These are phyloP conservation scores for Saturnispora mendoncae DNA, from an alignment of 805 yeast species.

Conservation along the genomic window DNA sequence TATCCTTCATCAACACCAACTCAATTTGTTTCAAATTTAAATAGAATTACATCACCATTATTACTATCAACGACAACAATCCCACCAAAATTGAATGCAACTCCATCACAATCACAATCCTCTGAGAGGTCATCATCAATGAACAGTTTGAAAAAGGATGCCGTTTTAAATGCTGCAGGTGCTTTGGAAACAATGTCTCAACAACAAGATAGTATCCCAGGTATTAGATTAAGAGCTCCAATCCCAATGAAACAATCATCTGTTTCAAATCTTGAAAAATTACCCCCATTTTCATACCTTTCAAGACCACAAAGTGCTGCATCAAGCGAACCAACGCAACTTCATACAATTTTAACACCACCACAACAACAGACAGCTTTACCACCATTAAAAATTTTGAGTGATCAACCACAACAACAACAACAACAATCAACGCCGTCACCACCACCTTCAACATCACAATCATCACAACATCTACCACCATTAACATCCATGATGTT, in stretches of 20 bases:
- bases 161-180: constrained; percentile 32
- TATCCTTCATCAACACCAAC: constrained; percentile 65
- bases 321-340: constrained; percentile 12
- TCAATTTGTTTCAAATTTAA: constrained; percentile 57
- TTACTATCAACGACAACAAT: constrained; percentile 42
- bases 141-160: constrained; percentile 25
- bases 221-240: constrained; percentile 26
- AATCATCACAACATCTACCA: constrained; percentile 8
- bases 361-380: constrained; percentile 7
- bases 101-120: constrained; percentile 26
- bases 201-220: constrained; percentile 24
- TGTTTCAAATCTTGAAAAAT: constrained; percentile 12
- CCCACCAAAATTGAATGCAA: constrained; percentile 30
- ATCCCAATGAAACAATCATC: constrained; percentile 14
- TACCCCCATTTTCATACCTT: constrained; percentile 23
- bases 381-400: constrained; percentile 7
- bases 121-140: constrained; percentile 26
- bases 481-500: constrained; percentile 9
- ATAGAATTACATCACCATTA: constrained; percentile 57
- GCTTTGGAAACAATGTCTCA: constrained; percentile 34
- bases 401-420: constrained; percentile 7
- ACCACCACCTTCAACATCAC: constrained; percentile 7
- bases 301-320: constrained; percentile 8
- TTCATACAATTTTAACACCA: constrained; percentile 13
- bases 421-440: constrained; percentile 5